Evolutionary conservation across 2,329 filamentous ascomycete species (phyloP), one percentile per base, ranked within the genome.

Genomic region (Fusarium vanettenii): DNA sequence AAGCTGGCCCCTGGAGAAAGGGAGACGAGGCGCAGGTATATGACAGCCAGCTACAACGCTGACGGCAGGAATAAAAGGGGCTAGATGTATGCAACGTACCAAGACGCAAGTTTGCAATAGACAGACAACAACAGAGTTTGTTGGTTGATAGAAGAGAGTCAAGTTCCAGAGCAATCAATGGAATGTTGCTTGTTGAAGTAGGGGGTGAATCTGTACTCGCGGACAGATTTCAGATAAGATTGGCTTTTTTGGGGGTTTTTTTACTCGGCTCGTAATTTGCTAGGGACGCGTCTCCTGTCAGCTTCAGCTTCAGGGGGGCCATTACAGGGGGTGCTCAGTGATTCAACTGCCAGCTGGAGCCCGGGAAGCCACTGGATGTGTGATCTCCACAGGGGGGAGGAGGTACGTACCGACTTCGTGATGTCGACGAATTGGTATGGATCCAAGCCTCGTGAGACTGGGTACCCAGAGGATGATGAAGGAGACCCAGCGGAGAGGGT

Each of bases 1-100:
- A 78, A 78, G 75, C 66, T 78, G 76, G 72, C 76, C 73, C 64
- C 39, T 64, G 35, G 33, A 20, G 31, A 64, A 67, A 72, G 63
- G 71, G 71, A 64, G 67, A 64, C 62, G 64, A 75, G 72, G 72
- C 72, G 64, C 63, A 69, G 50, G 45, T 55, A 31, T 55, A 52
- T 52, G 10, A 10, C 18, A 29, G 35, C 56, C 41, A 50, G 66
- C 72, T 63, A 73, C 63, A 22, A 29, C 60, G 65, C 60, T 66
- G 65, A 67, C 55, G 37, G 20, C 13, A 33, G 43, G 16, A 62
- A 60, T 67, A 76, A 65, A 45, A 56, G 64, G 69, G 41, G 22
- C 14, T n/a, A 37, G 27, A 39, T 55, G 50, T 57, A 14, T 11
- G 9, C 6, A 52, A 66, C 73, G 56, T 74, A 75, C 73, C 66